Evolutionary conservation across 257 asterid species (phyloP).

Genomic region (Solanum ossicruentum): DNA sequence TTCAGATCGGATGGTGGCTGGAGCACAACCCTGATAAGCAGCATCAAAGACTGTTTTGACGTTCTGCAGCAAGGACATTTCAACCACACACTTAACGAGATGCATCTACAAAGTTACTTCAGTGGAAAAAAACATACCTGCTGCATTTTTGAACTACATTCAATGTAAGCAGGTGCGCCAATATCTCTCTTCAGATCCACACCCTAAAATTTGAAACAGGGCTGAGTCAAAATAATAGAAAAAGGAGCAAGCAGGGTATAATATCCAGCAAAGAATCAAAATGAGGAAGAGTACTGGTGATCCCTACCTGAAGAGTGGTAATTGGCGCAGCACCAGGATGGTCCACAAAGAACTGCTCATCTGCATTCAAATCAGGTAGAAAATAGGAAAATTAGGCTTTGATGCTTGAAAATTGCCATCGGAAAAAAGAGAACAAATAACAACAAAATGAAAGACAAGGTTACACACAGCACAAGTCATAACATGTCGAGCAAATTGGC

Average conservation of each 20-base stretch:
- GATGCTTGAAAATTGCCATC: not conserved
- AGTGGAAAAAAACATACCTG: constrained; percentile 23
- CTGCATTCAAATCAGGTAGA: constrained; percentile 22
- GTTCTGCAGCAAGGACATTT: constrained; percentile 19
- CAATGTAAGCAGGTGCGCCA: constrained; percentile 56
- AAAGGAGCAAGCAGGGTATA: not conserved
- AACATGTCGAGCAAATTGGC: not conserved
- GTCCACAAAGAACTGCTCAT: constrained; percentile 75
- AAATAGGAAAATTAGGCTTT: not conserved
- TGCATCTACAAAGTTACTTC: not conserved
- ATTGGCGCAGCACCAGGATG: constrained; percentile 96
- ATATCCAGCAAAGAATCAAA: not conserved
- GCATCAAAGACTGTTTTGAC: constrained; percentile 49
- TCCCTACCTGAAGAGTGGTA: constrained; percentile 65
- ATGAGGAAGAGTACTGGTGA: not conserved
- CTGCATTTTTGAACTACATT: constrained; percentile 71
- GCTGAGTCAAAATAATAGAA: not conserved
- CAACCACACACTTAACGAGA: not conserved
- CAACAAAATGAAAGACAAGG: not conserved
- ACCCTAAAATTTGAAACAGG: constrained; percentile 26
- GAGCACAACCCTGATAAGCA: constrained; percentile 40
- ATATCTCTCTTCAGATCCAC: constrained; percentile 57
- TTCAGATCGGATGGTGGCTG: constrained; percentile 39
- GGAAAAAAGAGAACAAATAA: not conserved
- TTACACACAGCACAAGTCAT: not conserved